Conservation (phyloP, 164 flowering plant genomes). For the Kingdonia uniflora region DNA sequence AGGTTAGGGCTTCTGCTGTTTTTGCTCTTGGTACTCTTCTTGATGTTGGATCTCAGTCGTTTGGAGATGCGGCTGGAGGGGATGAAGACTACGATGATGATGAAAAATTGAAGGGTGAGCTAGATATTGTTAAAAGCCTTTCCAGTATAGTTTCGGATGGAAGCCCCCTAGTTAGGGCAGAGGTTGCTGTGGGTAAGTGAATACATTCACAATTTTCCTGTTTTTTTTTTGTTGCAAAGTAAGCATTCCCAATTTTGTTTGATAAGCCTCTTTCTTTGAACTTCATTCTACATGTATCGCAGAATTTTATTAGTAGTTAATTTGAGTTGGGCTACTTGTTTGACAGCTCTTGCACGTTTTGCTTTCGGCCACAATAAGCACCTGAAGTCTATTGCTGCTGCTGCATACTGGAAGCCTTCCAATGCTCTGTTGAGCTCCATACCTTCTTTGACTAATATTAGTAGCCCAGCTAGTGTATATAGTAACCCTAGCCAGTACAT, state of each 20-base stretch:
- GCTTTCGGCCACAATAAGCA: slow-evolving; percentile 86
- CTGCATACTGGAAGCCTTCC: slow-evolving; percentile 72
- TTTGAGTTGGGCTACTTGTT: too few relatives aligned
- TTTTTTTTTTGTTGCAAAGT: not conserved
- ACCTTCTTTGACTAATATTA: slow-evolving; percentile 56
- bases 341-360: slow-evolving; percentile 86
- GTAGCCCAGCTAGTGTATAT: slow-evolving; percentile 42
- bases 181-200: slow-evolving; percentile 88
- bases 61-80: slow-evolving; percentile 53
- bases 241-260: not conserved
- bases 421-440: slow-evolving; percentile 55
- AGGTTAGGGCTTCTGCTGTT: slow-evolving; percentile 95
- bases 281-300: too few relatives aligned
- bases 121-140: slow-evolving; percentile 59
- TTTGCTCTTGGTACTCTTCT: slow-evolving; percentile 84
- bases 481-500: slow-evolving; percentile 32
- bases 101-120: slow-evolving; percentile 69
- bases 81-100: slow-evolving; percentile 86
- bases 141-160: slow-evolving; percentile 82
- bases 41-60: slow-evolving; percentile 62
- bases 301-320: too few relatives aligned
- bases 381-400: slow-evolving; percentile 79
- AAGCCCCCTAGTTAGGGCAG: slow-evolving; percentile 90
- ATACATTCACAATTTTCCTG: slow-evolving; percentile 2
- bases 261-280: too few relatives aligned